Evolutionary conservation across 148 eudicot genomes (phyloP).

Genomic region (Silene uniflora): DNA sequence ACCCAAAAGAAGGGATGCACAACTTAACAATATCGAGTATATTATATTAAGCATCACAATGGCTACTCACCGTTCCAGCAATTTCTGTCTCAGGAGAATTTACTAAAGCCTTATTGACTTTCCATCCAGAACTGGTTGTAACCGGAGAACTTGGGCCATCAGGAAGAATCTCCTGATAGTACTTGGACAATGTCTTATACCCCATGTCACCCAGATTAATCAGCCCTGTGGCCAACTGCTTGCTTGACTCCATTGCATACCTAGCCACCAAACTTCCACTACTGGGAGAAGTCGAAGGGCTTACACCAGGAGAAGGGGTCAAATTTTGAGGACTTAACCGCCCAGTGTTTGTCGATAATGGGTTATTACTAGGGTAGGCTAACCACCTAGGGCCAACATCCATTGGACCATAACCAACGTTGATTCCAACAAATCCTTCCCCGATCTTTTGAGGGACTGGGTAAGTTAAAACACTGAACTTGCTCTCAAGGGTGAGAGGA

Average conservation of each 20-base stretch:
- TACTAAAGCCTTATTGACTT: conserved; percentile 49
- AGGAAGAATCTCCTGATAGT: conserved; percentile 78
- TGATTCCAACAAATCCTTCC: conserved; percentile 60
- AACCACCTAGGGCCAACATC: conserved; percentile 94
- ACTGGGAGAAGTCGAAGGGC: conserved; percentile 94
- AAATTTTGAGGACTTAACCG: conserved; percentile 88
- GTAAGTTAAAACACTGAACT: conserved; percentile 85
- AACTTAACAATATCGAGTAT: background rate
- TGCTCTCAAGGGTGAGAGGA: conserved; percentile 79
- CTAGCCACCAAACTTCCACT: conserved; percentile 77
- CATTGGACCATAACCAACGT: conserved; percentile 93
- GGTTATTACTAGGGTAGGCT: conserved; percentile 86
- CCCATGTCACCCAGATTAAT: conserved; percentile 84
- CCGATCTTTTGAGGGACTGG: conserved; percentile 79
- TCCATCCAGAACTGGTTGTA: conserved; percentile 55
- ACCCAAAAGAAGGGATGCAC: conserved; percentile 9
- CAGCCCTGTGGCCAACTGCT: conserved; percentile 82
- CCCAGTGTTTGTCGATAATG: conserved; percentile 66
- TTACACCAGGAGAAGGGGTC: conserved; percentile 75
- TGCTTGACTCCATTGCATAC: conserved; percentile 91
- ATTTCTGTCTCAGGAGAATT: conserved; percentile 60
- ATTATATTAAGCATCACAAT: background rate
- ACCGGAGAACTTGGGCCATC: conserved; percentile 78
- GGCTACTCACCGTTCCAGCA: conserved; percentile 72
- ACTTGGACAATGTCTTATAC: conserved; percentile 77